phyloP scores from a whole-genome alignment of 129 eudicot species.

The Artemisia argyi region DNA sequence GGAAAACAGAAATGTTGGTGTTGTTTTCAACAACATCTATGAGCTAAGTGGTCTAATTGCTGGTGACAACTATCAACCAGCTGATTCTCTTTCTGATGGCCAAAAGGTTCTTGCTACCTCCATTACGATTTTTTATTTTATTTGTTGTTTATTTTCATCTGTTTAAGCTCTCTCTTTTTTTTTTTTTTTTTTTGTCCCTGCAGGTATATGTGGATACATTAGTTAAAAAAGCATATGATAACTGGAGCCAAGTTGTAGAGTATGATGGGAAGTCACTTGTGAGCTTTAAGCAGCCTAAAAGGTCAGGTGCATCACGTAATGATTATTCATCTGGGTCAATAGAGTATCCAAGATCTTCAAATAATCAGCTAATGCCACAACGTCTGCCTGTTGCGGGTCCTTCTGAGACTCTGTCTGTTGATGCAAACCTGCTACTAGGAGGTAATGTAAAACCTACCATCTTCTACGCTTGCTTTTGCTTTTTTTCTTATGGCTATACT shows the following conservation, averaged over 20 bases:
- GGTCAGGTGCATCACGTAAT: conserved; percentile 40
- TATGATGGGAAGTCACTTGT: conserved; percentile 80
- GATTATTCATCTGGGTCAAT: conserved; percentile 49
- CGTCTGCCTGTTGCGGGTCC: conserved; percentile 44
- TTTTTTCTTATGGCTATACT: neutral
- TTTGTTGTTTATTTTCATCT: neutral
- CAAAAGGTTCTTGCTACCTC: conserved; percentile 58
- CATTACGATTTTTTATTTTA: neutral
- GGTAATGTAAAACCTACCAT: conserved; percentile 35
- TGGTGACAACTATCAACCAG: conserved; percentile 61
- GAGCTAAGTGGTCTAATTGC: conserved; percentile 85
- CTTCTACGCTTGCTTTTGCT: neutral
- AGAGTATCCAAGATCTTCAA: conserved; percentile 50
- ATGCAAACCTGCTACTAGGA: conserved; percentile 53
- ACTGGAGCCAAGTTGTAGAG: conserved; percentile 90
- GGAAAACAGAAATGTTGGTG: conserved; percentile 68
- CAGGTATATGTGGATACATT: conserved; percentile 77
- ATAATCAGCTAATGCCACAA: conserved; percentile 51
- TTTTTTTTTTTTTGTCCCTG: neutral
- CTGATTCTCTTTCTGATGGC: conserved; percentile 76
- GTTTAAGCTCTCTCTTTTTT: neutral
- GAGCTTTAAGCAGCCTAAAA: conserved; percentile 62
- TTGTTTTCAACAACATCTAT: conserved; percentile 78
- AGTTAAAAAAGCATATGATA: conserved; percentile 86
- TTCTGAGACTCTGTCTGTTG: conserved; percentile 48